phyloP scores from a whole-genome alignment of 805 yeast genomes.

The Ogataea polymorpha region DNA sequence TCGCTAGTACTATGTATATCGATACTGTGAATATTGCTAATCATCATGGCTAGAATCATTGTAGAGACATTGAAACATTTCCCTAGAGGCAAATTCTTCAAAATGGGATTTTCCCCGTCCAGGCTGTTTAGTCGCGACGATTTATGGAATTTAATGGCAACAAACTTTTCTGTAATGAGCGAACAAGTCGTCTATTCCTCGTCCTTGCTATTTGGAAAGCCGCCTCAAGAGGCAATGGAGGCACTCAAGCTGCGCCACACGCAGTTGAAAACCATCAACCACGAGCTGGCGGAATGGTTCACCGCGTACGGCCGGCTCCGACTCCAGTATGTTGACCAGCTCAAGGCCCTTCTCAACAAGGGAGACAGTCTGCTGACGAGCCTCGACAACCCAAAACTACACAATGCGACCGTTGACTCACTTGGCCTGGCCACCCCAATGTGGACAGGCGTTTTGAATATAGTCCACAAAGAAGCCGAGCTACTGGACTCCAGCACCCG shows the following conservation, averaged over 20 bases:
- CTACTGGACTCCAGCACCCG: conserved; percentile 45
- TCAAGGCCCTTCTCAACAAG: conserved; percentile 37
- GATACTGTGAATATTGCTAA: too few species aligned
- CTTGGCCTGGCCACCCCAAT: conserved; percentile 43
- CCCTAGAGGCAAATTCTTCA: too few species aligned
- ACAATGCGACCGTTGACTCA: conserved; percentile 47
- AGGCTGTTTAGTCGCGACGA: conserved; percentile 8
- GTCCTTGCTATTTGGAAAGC: conserved; percentile 35
- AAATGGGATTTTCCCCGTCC: too few species aligned
- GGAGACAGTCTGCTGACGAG: conserved; percentile 38
- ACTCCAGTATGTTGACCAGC: conserved; percentile 45
- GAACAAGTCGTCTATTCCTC: conserved; percentile 31
- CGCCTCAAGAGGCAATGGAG: conserved; percentile 60
- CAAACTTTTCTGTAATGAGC: conserved; percentile 12
- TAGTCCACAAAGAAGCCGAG: conserved; percentile 43
- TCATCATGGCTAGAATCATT: too few species aligned
- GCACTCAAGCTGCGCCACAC: conserved; percentile 54
- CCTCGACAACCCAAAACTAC: conserved; percentile 37
- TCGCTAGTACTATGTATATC: too few species aligned
- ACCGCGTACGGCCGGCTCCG: conserved; percentile 49
- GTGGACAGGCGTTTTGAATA: conserved; percentile 43
- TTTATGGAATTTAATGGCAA: conserved; percentile 10
- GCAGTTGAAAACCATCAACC: conserved; percentile 53
- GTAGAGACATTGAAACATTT: too few species aligned
- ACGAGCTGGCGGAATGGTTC: conserved; percentile 60